Conservation (phyloP, 768 basidiomycete species). For the Pleurotus eryngii region DNA sequence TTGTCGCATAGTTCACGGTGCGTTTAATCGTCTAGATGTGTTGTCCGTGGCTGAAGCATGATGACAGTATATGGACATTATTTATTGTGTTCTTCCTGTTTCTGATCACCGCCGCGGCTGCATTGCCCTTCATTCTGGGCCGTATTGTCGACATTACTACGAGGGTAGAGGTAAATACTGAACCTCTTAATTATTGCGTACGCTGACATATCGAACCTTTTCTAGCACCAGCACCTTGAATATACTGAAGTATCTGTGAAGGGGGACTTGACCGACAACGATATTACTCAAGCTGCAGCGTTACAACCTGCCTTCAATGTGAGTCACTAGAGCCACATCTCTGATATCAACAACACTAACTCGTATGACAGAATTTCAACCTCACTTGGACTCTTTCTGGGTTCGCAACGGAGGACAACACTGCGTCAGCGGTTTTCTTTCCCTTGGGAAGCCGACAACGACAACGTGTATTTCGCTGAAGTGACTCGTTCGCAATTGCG, state of each 20-base stretch:
- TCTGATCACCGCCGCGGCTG: conserved; percentile 21
- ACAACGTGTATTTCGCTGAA: conserved; percentile 36
- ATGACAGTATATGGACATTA: conserved; percentile 33
- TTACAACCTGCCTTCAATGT: conserved; percentile 27
- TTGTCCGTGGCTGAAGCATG: background rate
- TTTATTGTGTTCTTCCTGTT: conserved; percentile 33
- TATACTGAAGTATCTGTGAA: conserved; percentile 34
- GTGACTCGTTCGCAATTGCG: conserved; percentile 28
- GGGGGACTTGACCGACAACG: conserved; percentile 30
- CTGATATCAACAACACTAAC: background rate
- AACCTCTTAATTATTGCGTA: background rate
- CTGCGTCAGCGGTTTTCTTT: conserved; percentile 32
- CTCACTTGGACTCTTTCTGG: conserved; percentile 38
- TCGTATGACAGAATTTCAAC: conserved; percentile 23
- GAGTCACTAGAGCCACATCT: background rate
- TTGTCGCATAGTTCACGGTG: background rate
- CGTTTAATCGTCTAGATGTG: conserved; percentile 13
- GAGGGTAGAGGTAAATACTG: conserved; percentile 19
- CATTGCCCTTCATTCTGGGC: conserved; percentile 32
- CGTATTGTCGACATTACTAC: conserved; percentile 33
- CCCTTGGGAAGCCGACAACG: conserved; percentile 26
- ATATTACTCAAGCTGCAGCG: conserved; percentile 26
- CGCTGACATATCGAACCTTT: background rate
- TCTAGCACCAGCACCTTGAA: conserved; percentile 27
- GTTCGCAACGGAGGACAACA: conserved; percentile 24